phyloP scores from a whole-genome alignment of 2,329 filamentous ascomycete species.

The Cladosporium oxysporum region DNA sequence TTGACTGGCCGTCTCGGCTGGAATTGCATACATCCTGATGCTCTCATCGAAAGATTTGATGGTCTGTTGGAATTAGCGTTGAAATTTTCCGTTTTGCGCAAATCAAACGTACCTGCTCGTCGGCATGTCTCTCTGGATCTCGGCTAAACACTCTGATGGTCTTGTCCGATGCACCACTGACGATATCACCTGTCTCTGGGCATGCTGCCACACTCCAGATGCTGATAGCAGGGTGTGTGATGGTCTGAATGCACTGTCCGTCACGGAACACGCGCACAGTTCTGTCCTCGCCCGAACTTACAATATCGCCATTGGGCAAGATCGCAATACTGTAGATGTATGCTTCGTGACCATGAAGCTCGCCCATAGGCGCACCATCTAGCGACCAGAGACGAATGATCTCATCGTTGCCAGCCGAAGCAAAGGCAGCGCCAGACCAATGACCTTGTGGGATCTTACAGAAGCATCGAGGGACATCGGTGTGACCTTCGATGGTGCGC shows the following conservation, averaged over 20 bases:
- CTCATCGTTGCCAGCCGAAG: conserved; percentile 91
- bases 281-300: conserved; percentile 92
- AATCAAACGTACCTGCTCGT: conserved; percentile 53
- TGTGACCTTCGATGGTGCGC: conserved; percentile 67
- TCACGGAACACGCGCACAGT: conserved; percentile 88
- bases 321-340: conserved; percentile 87
- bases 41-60: conserved; percentile 77
- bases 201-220: conserved; percentile 93
- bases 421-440: conserved; percentile 84
- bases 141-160: conserved; percentile 82
- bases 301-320: conserved; percentile 80
- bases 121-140: conserved; percentile 67
- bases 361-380: conserved; percentile 71
- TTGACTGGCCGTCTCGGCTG: conserved; percentile 66
- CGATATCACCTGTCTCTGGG: conserved; percentile 81
- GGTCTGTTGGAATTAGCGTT: conserved; percentile 20
- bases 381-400: conserved; percentile 85
- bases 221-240: conserved; percentile 94
- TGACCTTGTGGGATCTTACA: conserved; percentile 76
- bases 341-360: conserved; percentile 85
- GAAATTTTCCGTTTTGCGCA: background rate
- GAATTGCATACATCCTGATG: conserved; percentile 40
- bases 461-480: conserved; percentile 85
- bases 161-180: conserved; percentile 88
- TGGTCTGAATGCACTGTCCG: conserved; percentile 83